phyloP scores from a whole-genome alignment of 73 alveolate genomes.

The Paramecium tetraurelia region DNA sequence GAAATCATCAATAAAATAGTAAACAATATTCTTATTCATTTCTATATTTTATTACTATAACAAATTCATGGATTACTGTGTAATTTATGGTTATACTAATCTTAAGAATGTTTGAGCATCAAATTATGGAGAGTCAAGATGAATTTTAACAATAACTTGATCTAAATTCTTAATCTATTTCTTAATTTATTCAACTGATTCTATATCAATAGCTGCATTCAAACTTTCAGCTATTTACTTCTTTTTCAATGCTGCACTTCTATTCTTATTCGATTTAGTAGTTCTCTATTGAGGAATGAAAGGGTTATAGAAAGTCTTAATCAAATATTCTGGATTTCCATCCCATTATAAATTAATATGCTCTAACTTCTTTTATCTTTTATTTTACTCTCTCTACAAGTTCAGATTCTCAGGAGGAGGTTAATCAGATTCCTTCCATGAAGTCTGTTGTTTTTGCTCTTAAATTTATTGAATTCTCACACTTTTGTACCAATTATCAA shows the following conservation, averaged over 20 bases:
- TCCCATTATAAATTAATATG: not conserved
- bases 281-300: not conserved
- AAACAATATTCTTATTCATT: not conserved
- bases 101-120: not conserved
- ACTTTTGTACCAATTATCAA: not conserved
- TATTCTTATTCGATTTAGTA: slow-evolving; percentile 15
- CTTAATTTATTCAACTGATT: not conserved
- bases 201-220: not conserved
- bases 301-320: slow-evolving; percentile 35
- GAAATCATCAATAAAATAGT: slow-evolving; percentile 32
- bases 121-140: slow-evolving; percentile 21
- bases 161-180: not conserved
- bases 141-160: slow-evolving; percentile 17
- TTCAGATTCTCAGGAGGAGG: slow-evolving; percentile 6
- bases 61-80: not conserved
- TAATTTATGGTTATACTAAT: not conserved
- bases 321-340: slow-evolving; percentile 27
- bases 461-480: not conserved
- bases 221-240: not conserved
- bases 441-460: not conserved
- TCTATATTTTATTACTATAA: not conserved
- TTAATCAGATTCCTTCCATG: slow-evolving; percentile 16
- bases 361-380: not conserved
- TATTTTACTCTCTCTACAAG: not conserved
- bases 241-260: not conserved